phyloP scores from a whole-genome alignment of 495 filamentous ascomycete genomes.

The Tuber borchii region DNA sequence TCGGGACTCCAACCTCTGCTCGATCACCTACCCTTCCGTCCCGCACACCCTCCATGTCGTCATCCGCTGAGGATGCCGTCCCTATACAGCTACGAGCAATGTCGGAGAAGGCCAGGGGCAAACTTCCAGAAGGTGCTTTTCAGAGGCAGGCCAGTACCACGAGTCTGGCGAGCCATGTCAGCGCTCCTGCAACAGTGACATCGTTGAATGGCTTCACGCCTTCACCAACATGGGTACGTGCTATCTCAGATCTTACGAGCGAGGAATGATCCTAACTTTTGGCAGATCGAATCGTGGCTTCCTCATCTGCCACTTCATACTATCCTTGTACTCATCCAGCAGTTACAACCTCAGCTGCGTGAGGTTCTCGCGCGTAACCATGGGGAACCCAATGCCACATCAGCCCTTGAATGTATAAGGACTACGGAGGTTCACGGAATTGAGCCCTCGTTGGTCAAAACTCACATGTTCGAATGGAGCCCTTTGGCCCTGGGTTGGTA shows the following conservation, averaged over 20 bases:
- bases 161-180: constrained; percentile 60
- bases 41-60: constrained; percentile 58
- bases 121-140: constrained; percentile 92
- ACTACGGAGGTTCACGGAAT: constrained; percentile 53
- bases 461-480: constrained; percentile 94
- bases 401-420: constrained; percentile 38
- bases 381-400: constrained; percentile 36
- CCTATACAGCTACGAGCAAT: constrained; percentile 89
- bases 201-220: constrained; percentile 59
- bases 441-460: constrained; percentile 66
- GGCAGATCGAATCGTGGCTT: constrained; percentile 88
- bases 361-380: constrained; percentile 19
- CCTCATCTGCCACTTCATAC: constrained; percentile 87
- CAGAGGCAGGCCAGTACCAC: constrained; percentile 88
- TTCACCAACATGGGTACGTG: constrained; percentile 62
- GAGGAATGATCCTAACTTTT: constrained; percentile 28
- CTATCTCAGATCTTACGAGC: background rate
- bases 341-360: constrained; percentile 46
- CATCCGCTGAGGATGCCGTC: constrained; percentile 68
- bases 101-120: constrained; percentile 95
- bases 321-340: constrained; percentile 69
- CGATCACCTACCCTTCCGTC: constrained; percentile 13
- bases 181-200: constrained; percentile 48
- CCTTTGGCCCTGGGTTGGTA: constrained; percentile 92
- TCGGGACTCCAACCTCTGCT: background rate